Evolutionary conservation across 805 yeast genomes (phyloP), one percentile per base, ranked within the genome.

Genomic region (Spathaspora girioi): DNA sequence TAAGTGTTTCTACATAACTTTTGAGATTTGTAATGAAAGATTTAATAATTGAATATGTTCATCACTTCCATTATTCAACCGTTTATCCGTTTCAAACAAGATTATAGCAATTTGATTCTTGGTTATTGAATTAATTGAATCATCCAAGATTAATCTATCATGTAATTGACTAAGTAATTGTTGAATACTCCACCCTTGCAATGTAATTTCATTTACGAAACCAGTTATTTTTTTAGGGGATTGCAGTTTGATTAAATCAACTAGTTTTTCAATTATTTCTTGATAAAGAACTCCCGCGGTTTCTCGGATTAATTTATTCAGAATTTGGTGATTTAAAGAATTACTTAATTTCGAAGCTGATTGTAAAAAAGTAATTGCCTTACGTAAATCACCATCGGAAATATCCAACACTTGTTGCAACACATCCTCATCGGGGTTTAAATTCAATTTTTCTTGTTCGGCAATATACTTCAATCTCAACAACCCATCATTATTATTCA

Each of bases 301-400:
- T 60, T 89, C 96, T 50, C 82, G 76, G 9, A 88, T 77, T 12
- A 78, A 72, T 2, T 56, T 58, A 1, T 66, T 64, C 0, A 86
- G 73, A 11, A 87, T 74, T 14, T 49, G 47, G 6, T 50, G 35
- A 26, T 43, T 45, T 44, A 54, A 55, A n/a, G 61, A 58, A 31
- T 49, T 67, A 49, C 77, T 76, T 51, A 86, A 68, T 56, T 81
- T 84, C 35, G 90, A 80, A 10, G 96, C 87, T 38, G 94, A 86
- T 69, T 94, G 99, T 43, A 94, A 76, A 52, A 84, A 80, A 2
- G 97, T 94, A 57, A 94, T 92, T 8, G 97, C 96, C 59, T 85
- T 88, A 72, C 99, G 83, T 61, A 94, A 77, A 73, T 94, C 99
- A 52, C 99, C 99, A 50, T 78, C 79, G 17, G 96, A 81, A 3